A percentile compares a stretch with the other conserved stretches of the same genome.
phyloP scores from a whole-genome alignment of 2,329 filamentous ascomycete species.

The Scedosporium dehoogii region DNA sequence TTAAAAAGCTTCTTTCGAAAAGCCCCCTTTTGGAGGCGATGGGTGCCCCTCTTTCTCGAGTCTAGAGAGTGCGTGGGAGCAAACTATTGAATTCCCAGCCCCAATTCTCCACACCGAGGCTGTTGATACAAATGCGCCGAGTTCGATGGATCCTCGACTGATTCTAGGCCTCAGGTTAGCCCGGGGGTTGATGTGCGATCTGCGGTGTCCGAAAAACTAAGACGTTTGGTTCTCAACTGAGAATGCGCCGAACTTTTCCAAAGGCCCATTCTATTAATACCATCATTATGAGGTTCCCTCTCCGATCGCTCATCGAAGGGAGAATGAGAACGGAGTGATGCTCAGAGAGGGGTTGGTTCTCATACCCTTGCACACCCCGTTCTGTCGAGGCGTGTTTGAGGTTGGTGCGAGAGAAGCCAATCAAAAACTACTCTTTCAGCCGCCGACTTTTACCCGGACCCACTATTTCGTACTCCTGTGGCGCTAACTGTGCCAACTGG shows the following conservation, averaged over 20 bases:
- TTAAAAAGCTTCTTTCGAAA: not conserved
- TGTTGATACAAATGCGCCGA: not conserved
- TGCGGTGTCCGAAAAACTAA: not conserved
- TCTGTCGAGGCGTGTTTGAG: slow-evolving; percentile 1
- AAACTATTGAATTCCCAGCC: not conserved
- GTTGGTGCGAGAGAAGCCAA: not conserved
- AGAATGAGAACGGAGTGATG: not conserved
- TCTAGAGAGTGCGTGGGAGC: not conserved
- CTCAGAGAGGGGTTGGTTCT: not conserved
- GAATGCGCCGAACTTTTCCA: not conserved
- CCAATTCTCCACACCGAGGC: not conserved
- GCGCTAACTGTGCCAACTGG: slow-evolving; percentile 3
- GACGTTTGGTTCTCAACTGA: not conserved
- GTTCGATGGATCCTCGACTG: not conserved
- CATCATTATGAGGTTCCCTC: not conserved
- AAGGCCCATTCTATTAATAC: not conserved
- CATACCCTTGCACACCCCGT: not conserved
- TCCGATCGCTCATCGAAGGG: not conserved
- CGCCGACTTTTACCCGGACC: not conserved
- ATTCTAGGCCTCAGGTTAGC: not conserved
- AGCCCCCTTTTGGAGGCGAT: not conserved
- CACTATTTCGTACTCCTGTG: not conserved
- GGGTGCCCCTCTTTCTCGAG: not conserved
- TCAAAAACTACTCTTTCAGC: not conserved
- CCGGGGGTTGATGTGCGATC: not conserved